Evolutionary conservation across 2,329 filamentous ascomycete genomes (phyloP).

Genomic region (Tricladium varicosporioides): DNA sequence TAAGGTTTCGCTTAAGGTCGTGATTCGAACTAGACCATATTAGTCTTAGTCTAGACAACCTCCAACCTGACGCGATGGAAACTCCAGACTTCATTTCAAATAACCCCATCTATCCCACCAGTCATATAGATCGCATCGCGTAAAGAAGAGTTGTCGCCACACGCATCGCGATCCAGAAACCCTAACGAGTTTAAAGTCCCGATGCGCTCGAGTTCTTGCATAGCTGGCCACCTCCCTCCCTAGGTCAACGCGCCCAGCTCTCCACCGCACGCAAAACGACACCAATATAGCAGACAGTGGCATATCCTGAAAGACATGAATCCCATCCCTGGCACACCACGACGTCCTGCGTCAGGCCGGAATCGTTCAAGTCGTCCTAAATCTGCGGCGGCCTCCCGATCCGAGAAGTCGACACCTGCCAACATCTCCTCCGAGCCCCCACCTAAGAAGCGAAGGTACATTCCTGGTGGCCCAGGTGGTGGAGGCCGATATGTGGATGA

Average conservation of each 20-base stretch:
- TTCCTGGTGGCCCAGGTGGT: constrained; percentile 82
- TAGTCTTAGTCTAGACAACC: too few relatives aligned
- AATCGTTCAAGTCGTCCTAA: constrained; percentile 26
- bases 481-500: constrained; percentile 81
- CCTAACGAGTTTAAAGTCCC: neutral
- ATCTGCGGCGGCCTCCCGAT: constrained; percentile 22
- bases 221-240: neutral
- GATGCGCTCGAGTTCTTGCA: neutral
- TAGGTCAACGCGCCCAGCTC: neutral
- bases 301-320: constrained; percentile 17
- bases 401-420: constrained; percentile 25
- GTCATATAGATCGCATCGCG: neutral
- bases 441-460: constrained; percentile 70
- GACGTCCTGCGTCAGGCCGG: constrained; percentile 28
- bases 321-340: constrained; percentile 25
- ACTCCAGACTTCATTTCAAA: neutral
- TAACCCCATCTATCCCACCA: neutral
- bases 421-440: constrained; percentile 40
- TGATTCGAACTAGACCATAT: too few relatives aligned
- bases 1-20: too few relatives aligned
- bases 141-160: neutral
- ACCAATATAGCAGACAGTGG: neutral
- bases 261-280: constrained; percentile 26
- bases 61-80: too few relatives aligned
- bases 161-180: neutral